phyloP scores from a whole-genome alignment of 2,329 filamentous ascomycete genomes.

The Fusarium hainanense region DNA sequence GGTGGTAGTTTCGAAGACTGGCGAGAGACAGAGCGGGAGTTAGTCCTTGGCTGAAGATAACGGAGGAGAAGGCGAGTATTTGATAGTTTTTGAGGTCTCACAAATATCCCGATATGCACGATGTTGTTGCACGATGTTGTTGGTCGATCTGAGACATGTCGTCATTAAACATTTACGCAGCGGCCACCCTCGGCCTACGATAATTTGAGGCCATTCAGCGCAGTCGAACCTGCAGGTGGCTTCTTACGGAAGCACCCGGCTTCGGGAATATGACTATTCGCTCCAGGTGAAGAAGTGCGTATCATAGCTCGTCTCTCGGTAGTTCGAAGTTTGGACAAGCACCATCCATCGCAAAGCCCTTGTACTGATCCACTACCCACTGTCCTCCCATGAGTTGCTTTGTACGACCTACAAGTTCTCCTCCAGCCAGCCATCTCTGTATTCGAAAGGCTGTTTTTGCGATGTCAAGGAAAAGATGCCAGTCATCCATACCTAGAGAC shows the following conservation, averaged over 20 bases:
- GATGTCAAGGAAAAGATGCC: constrained; percentile 56
- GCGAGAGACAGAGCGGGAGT: background rate
- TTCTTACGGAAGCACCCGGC: background rate
- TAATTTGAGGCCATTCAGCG: background rate
- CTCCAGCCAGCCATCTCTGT: constrained; percentile 56
- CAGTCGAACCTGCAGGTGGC: background rate
- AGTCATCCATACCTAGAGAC: constrained; percentile 61
- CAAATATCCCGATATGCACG: constrained; percentile 12
- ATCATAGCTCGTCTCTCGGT: constrained; percentile 17
- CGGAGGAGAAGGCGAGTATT: constrained; percentile 25
- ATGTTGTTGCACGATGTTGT: background rate
- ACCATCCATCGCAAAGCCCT: constrained; percentile 38
- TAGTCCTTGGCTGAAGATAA: background rate
- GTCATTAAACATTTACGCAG: constrained; percentile 28
- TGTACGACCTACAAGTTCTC: constrained; percentile 15
- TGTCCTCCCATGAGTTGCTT: constrained; percentile 44
- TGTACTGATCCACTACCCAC: constrained; percentile 42
- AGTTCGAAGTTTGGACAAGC: constrained; percentile 36
- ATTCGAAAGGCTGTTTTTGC: constrained; percentile 53
- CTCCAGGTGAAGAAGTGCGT: background rate
- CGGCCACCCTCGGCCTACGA: background rate
- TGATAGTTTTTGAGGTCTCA: constrained; percentile 22
- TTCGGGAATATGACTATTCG: background rate
- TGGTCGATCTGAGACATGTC: constrained; percentile 37
- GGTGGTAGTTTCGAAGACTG: background rate